Base-by-base conservation (phyloP, 2,329 filamentous ascomycete species). In the Scorias spongiosa region DNA sequence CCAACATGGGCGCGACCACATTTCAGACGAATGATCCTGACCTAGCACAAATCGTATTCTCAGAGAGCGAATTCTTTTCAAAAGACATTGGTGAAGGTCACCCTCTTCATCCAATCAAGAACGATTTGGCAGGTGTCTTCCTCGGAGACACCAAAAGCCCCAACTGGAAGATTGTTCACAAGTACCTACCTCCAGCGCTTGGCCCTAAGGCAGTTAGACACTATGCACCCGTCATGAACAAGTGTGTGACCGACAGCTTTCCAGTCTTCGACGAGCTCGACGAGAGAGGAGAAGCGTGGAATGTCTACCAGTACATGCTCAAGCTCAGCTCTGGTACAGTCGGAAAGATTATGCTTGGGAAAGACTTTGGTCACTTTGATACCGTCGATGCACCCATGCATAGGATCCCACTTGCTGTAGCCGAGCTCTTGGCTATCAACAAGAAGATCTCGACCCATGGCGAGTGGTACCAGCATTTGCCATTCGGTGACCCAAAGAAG, bases 181-280 rank as follows among this genome's bases (percentile, higher is more conserved):
- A 80, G 54, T 80, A 78, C 56, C 50, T 80, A 1, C 74, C 76
- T 0, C 75, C 76, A 0, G 70, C 73, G 0, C 61, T 80, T 10
- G 68, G 69, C 0, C 75, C 75, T 29, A 77, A 75, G 52, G 76
- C 76, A 0, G 74, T 80, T 4, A 63, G 71, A 1, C 76, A 79
- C 50, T 79, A 80, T 47, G 67, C 72, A 0, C 74, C 75, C 0
- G 68, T 65, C 0, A 79, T 80, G 73, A 73, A 78, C 48, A 56
- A 64, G 40, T 70, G 69, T 0, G 65, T 74, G 2, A 67, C 75
- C 49, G 61, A 68, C 14, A 57, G 71, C 0, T 77, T 71, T 52
- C 62, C 60, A 3, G 61, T 68, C 1, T 68, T 69, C 41, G 67
- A 70, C 42, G 46, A 57, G 41, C 61, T 80, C 0, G 74, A 76